Base-by-base conservation (phyloP, 805 yeast genomes). In the Saitoella complicata region DNA sequence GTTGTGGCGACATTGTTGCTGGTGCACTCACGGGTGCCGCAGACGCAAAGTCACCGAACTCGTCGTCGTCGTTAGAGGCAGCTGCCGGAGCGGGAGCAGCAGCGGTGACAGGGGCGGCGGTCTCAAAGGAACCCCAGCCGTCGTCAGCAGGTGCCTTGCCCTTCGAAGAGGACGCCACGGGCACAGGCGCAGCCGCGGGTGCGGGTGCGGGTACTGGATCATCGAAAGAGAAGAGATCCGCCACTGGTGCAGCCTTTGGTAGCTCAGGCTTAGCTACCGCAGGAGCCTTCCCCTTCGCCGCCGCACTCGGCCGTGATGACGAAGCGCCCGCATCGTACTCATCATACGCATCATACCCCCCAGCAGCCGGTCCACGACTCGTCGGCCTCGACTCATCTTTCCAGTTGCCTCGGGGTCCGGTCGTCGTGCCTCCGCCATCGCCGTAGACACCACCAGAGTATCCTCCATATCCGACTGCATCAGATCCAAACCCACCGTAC, bases 11-110 rank as follows among this genome's bases (percentile, higher is more conserved):
- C 4, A 21, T 21, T 21, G 21, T 2, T 21, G 21, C 21, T 4
- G 21, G 21, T 21, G 21, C 21, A 21, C 21, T 38, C 21, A 61
- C 61, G 9, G 73, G 69, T 11, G 76, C 73, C n/a, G 79, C 77
- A 39, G 66, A 57, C 57, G 76, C 80, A 68, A 76, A 76, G 52
- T 76, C 81, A 51, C 73, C 80, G 56, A 64, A 66, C 37, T 62
- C 68, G 45, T 60, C 64, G 34, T 59, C 62, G 38, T 50, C 45
- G 2, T 43, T 48, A 29, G 47, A 37, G 6, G 48, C 36, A 5
- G 49, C 40, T 11, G 46, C 42, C 30, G 45, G 11, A 21, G 46
- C 12, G 39, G 43, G 9, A 10, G 40, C 33, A 31, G 50, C 11
- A 31, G 43, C 30, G 31, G 46, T 13, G 21, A 32, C 32, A 39